Evolutionary conservation across 1,284 basidiomycete species (phyloP).

Genomic region (Schizopora paradoxa): DNA sequence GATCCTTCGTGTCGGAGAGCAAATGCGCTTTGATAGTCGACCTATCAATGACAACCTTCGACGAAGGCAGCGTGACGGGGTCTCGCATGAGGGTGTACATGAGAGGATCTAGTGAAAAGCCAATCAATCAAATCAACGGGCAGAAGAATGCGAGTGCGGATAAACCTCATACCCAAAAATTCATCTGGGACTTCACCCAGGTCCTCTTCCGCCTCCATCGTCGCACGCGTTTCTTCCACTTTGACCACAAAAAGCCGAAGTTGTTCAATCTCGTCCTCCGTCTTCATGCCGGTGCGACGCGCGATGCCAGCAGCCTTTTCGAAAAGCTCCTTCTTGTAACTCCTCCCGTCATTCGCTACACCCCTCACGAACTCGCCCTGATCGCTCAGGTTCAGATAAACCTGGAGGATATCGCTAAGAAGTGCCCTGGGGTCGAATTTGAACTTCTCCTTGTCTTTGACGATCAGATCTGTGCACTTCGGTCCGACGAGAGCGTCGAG

Average conservation of each 20-base stretch:
- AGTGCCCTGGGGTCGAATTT: constrained; percentile 84
- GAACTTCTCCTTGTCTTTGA: constrained; percentile 86
- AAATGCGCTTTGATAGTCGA: constrained; percentile 95
- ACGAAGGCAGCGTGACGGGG: constrained; percentile 88
- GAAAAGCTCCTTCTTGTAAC: constrained; percentile 85
- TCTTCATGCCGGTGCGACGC: constrained; percentile 66
- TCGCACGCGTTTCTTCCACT: constrained; percentile 79
- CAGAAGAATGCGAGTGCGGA: constrained; percentile 8
- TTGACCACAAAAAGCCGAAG: constrained; percentile 71
- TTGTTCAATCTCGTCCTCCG: constrained; percentile 73
- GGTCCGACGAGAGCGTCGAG: constrained; percentile 88
- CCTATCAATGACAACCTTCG: constrained; percentile 77
- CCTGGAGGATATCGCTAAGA: constrained; percentile 84
- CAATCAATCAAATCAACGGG: constrained; percentile 15
- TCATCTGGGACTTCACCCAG: constrained; percentile 94
- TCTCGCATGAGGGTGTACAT: constrained; percentile 96
- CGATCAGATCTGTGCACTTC: constrained; percentile 75
- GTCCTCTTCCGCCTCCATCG: constrained; percentile 86
- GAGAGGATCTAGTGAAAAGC: constrained; percentile 65
- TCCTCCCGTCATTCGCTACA: constrained; percentile 89
- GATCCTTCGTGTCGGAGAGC: constrained; percentile 86
- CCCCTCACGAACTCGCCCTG: constrained; percentile 81
- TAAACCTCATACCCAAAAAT: constrained; percentile 68
- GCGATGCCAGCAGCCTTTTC: constrained; percentile 75
- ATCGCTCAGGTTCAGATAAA: constrained; percentile 87